phyloP scores from a whole-genome alignment of 2,329 filamentous ascomycete genomes.

The Aspergillus hortae region DNA sequence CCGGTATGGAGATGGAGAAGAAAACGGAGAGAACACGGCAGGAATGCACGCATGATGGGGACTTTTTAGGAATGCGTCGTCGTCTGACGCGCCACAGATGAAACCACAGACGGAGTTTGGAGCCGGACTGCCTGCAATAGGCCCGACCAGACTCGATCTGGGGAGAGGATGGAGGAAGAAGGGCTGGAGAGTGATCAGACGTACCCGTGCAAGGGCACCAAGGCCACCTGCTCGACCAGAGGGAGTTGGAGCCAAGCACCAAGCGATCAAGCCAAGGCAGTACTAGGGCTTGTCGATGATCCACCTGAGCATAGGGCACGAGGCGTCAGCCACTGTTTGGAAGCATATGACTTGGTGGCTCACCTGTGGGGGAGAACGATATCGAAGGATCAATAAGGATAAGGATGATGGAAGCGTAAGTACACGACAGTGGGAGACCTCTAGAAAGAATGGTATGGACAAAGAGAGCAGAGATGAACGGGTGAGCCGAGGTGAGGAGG shows the following conservation, averaged over 20 bases:
- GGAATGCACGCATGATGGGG: conserved; percentile 8
- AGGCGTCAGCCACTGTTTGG: neutral
- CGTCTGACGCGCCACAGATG: conserved; percentile 15
- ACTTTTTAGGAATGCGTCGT: conserved; percentile 5
- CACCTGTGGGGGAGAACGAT: neutral
- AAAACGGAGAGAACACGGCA: conserved; percentile 3
- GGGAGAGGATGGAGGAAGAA: neutral
- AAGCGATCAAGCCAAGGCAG: neutral
- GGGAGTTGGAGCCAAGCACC: neutral
- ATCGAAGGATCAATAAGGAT: neutral
- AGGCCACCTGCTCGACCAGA: neutral
- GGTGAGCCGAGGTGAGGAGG: neutral
- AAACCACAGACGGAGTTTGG: neutral
- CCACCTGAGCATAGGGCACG: neutral
- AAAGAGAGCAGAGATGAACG: neutral
- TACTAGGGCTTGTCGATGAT: neutral
- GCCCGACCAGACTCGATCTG: neutral
- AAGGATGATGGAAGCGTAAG: neutral
- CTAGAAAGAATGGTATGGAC: neutral
- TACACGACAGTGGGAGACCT: neutral
- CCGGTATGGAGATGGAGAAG: conserved; percentile 6
- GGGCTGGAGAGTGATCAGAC: neutral
- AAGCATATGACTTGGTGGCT: neutral
- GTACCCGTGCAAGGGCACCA: neutral
- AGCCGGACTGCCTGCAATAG: neutral